Percentiles rank a stretch among this genome's conserved stretches.
Conservation (phyloP, 768 basidiomycete genomes). For the Pleurotus tuoliensis region DNA sequence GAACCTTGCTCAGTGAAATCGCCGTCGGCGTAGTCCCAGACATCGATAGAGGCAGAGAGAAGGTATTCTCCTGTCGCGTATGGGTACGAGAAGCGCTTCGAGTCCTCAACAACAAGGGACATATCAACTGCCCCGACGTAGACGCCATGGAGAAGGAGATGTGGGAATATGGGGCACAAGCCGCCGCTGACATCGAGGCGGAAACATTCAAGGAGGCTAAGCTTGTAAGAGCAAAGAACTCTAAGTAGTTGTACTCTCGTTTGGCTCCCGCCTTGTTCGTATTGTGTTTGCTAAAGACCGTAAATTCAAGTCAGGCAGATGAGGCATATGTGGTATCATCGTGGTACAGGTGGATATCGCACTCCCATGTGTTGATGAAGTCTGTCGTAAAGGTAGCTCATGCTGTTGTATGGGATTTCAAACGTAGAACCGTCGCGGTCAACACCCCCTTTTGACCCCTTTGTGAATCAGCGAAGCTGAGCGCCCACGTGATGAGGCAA, state of each 20-base stretch:
- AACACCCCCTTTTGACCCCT: too few species aligned
- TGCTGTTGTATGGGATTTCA: too few species aligned
- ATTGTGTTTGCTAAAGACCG: background rate
- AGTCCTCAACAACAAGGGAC: background rate
- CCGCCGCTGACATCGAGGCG: background rate
- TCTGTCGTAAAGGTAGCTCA: too few species aligned
- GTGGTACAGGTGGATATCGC: too few species aligned
- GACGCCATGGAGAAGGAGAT: slow-evolving; percentile 1
- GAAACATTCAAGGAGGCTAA: background rate
- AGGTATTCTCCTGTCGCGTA: background rate
- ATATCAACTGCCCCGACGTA: background rate
- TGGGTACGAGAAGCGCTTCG: background rate
- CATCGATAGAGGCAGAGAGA: background rate
- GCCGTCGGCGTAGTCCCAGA: background rate
- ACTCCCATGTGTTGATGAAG: too few species aligned
- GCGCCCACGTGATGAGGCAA: too few species aligned
- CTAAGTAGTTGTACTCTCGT: background rate
- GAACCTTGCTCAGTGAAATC: background rate
- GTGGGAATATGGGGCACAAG: background rate
- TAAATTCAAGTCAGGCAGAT: background rate
- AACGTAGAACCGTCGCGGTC: too few species aligned
- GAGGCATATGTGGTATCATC: too few species aligned
- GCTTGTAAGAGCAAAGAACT: background rate
- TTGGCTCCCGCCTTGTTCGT: background rate
- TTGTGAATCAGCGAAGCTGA: too few species aligned